Conservation (phyloP, 768 basidiomycete species). For the Kwoniella sp. region DNA sequence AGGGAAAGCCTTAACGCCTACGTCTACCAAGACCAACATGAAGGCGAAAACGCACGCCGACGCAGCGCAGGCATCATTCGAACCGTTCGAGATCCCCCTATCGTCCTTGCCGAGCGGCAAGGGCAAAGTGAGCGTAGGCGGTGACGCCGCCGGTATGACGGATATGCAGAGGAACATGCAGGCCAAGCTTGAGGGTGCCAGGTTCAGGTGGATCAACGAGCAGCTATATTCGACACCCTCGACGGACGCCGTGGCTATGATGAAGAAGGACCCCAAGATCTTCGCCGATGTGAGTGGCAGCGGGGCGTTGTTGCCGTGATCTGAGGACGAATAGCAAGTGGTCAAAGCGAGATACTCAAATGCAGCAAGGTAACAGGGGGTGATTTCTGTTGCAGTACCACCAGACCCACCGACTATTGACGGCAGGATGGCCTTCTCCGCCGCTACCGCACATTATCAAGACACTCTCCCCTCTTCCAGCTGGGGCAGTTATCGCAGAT, state of each 20-base stretch:
- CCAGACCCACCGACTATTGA: constrained; percentile 84
- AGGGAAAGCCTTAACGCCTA: background rate
- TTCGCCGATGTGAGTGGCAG: constrained; percentile 72
- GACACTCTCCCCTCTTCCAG: constrained; percentile 66
- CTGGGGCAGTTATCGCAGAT: constrained; percentile 78
- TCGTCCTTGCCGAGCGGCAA: constrained; percentile 11
- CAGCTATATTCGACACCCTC: constrained; percentile 85
- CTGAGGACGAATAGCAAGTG: background rate
- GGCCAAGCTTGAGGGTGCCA: constrained; percentile 78
- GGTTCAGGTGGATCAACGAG: constrained; percentile 93
- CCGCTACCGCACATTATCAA: constrained; percentile 82
- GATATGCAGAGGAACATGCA: constrained; percentile 76
- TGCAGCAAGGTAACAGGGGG: background rate
- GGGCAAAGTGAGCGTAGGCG: constrained; percentile 18
- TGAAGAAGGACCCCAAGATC: constrained; percentile 76
- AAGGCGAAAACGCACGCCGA: background rate
- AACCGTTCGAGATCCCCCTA: constrained; percentile 36
- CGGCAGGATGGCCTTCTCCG: constrained; percentile 89
- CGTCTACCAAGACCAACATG: background rate
- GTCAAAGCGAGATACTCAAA: too few relatives aligned
- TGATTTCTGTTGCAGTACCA: constrained; percentile 70
- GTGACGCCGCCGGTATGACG: constrained; percentile 60
- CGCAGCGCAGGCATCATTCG: constrained; percentile 17
- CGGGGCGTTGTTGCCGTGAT: background rate
- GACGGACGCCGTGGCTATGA: constrained; percentile 71